phyloP scores from a whole-genome alignment of 2,329 filamentous ascomycete species.

The Pyrenochaeta sp. region DNA sequence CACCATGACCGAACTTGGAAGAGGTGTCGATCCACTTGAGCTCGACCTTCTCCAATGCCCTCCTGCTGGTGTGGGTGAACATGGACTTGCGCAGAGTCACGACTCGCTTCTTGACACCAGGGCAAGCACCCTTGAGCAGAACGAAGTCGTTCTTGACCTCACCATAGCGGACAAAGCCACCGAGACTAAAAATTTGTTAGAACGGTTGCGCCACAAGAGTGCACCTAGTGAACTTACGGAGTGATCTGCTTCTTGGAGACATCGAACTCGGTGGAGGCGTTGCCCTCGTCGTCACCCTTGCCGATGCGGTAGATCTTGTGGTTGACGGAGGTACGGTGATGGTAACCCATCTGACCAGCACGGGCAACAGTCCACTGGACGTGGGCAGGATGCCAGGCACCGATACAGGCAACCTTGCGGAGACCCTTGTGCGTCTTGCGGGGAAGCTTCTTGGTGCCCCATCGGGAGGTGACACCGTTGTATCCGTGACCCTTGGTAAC shows the following conservation, averaged over 20 bases:
- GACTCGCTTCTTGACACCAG: slow-evolving; percentile 99
- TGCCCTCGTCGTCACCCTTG: slow-evolving; percentile 88
- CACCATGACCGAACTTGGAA: slow-evolving; percentile 99
- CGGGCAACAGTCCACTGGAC: slow-evolving; percentile 99
- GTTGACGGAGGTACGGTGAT: slow-evolving; percentile 99
- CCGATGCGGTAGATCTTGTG: slow-evolving; percentile 99
- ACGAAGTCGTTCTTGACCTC: slow-evolving; percentile 99
- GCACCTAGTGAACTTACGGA: slow-evolving; percentile 75
- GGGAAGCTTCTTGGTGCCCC: slow-evolving; percentile 99
- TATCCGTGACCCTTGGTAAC: slow-evolving; percentile 99
- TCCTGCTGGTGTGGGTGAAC: slow-evolving; percentile 95
- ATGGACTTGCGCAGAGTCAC: slow-evolving; percentile 99
- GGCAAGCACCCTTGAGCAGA: slow-evolving; percentile 96
- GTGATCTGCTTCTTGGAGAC: slow-evolving; percentile 99
- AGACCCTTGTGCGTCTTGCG: slow-evolving; percentile 99
- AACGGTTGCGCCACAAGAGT: not conserved
- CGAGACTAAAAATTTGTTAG: slow-evolving; percentile 73
- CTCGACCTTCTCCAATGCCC: slow-evolving; percentile 97
- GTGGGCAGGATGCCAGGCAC: slow-evolving; percentile 99
- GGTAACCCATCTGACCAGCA: slow-evolving; percentile 99
- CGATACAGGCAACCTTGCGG: slow-evolving; percentile 99
- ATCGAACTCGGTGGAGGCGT: slow-evolving; percentile 93
- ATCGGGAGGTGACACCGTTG: slow-evolving; percentile 95
- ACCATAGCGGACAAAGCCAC: slow-evolving; percentile 99
- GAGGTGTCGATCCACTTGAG: slow-evolving; percentile 99